Evolutionary conservation across 2,329 filamentous ascomycete species (phyloP).

Genomic region (Ophiostoma triangulosporum): DNA sequence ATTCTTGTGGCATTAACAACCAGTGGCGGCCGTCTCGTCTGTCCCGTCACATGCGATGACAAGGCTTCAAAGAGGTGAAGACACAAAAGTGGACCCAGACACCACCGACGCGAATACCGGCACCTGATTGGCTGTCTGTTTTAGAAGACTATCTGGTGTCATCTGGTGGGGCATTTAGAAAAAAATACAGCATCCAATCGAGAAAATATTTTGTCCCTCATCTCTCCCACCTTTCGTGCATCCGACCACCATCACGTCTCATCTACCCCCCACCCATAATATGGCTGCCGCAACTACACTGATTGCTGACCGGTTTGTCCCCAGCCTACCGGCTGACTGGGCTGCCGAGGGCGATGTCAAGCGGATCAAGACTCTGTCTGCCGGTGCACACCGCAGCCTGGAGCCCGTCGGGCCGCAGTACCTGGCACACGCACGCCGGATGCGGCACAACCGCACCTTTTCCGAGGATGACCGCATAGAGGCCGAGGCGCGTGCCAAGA

Average conservation of each 20-base stretch:
- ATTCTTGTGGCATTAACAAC: background rate
- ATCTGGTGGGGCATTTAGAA: constrained; percentile 2
- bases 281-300: constrained; percentile 52
- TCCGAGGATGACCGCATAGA: constrained; percentile 97
- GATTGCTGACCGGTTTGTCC: constrained; percentile 53
- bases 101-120: background rate
- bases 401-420: constrained; percentile 97
- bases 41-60: background rate
- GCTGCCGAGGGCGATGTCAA: constrained; percentile 86
- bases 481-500: constrained; percentile 88
- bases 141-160: too few species aligned
- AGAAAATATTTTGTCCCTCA: background rate
- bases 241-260: constrained; percentile 10
- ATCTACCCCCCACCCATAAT: constrained; percentile 13
- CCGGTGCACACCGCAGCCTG: constrained; percentile 70
- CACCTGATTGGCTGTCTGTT: background rate
- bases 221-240: background rate
- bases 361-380: constrained; percentile 60
- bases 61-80: background rate
- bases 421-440: constrained; percentile 89
- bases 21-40: background rate
- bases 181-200: constrained; percentile 6
- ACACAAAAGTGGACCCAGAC: background rate
- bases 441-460: constrained; percentile 93
- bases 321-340: constrained; percentile 69